These are phyloP conservation scores for Rhytidhysteron rufulum DNA, from an alignment of 2,329 filamentous ascomycete species.

Conservation along the genomic window DNA sequence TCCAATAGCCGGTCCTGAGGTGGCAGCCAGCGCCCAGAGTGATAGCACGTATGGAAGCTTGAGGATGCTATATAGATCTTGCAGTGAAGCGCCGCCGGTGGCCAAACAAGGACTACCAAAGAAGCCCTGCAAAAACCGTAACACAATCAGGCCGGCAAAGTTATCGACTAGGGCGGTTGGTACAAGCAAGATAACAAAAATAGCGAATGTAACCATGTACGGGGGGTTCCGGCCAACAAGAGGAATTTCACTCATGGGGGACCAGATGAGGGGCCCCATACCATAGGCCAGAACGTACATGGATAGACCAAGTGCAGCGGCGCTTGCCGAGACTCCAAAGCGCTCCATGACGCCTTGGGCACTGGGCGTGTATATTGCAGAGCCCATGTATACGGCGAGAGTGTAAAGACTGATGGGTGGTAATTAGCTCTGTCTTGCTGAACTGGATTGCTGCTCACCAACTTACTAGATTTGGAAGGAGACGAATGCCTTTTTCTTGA, in stretches of 20 bases:
- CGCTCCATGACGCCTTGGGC: constrained; percentile 46
- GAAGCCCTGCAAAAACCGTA: constrained; percentile 39
- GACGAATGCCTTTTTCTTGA: constrained; percentile 33
- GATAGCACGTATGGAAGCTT: constrained; percentile 43
- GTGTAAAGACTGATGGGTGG: constrained; percentile 51
- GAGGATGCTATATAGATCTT: constrained; percentile 38
- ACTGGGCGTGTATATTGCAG: constrained; percentile 48
- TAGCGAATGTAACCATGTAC: constrained; percentile 63
- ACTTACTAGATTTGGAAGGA: constrained; percentile 32
- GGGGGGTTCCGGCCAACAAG: constrained; percentile 63
- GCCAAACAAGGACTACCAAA: constrained; percentile 37
- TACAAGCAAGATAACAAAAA: constrained; percentile 65
- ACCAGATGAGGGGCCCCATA: constrained; percentile 62
- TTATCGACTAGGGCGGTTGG: constrained; percentile 61
- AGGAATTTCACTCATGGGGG: constrained; percentile 64
- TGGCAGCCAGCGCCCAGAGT: constrained; percentile 44
- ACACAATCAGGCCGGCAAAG: constrained; percentile 60
- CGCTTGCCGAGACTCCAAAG: constrained; percentile 51
- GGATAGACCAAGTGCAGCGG: constrained; percentile 56
- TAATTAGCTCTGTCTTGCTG: not conserved
- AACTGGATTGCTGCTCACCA: not conserved
- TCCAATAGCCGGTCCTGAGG: constrained; percentile 61
- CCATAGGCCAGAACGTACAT: constrained; percentile 62
- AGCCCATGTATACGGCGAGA: constrained; percentile 55
- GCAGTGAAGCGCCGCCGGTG: constrained; percentile 35